These are phyloP conservation scores for Cyclotella sp. DNA, from an alignment of 108 stramenopile species.

Conservation along the genomic window DNA sequence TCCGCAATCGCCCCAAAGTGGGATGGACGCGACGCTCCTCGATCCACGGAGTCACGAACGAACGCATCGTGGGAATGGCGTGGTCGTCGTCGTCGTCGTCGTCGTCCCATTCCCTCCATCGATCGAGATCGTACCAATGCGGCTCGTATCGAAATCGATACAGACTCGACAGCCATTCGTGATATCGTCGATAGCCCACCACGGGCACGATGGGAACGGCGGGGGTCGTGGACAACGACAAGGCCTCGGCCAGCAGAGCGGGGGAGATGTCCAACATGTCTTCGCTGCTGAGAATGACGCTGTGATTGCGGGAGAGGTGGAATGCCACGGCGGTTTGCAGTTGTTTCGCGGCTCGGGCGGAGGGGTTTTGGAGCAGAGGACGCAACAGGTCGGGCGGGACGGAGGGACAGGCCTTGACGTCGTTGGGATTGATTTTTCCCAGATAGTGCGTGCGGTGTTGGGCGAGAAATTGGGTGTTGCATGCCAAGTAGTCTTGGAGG, in stretches of 20 bases:
- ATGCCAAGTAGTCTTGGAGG: slow-evolving; percentile 10
- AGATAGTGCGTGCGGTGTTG: background rate
- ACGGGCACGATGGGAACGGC: background rate
- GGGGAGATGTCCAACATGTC: background rate
- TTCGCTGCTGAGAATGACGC: slow-evolving; percentile 2
- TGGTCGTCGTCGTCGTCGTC: background rate
- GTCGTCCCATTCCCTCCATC: background rate
- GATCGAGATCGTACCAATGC: slow-evolving; percentile 9
- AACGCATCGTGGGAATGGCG: background rate
- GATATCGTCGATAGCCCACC: slow-evolving; percentile 3
- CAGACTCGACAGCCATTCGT: slow-evolving; percentile 1
- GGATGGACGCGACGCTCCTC: background rate
- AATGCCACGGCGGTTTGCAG: background rate
- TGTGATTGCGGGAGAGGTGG: background rate
- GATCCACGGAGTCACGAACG: background rate
- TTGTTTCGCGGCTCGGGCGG: too few species aligned
- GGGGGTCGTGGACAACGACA: too few species aligned
- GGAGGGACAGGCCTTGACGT: background rate
- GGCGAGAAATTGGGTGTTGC: slow-evolving; percentile 1
- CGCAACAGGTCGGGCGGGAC: background rate
- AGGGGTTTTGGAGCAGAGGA: background rate
- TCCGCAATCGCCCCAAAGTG: background rate
- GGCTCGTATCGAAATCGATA: background rate
- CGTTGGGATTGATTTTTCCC: slow-evolving; percentile 6
- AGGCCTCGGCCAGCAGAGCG: background rate